These are phyloP conservation scores for Tetrahymena malaccensis DNA, from an alignment of 73 alveolate species.

Conservation along the genomic window DNA sequence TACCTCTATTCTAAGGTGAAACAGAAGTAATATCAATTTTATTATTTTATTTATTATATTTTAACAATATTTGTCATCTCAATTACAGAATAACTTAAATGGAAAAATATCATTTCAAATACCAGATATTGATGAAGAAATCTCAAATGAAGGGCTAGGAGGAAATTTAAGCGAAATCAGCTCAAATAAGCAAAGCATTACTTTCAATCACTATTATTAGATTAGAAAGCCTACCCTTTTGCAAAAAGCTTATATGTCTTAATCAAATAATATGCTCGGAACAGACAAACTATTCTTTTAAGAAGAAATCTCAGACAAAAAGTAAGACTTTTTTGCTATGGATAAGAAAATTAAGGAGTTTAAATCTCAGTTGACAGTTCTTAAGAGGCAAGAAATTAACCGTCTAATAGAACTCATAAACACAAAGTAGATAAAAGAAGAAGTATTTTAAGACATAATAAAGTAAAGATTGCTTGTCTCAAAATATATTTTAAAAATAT, in stretches of 20 bases:
- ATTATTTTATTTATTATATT: too few species aligned
- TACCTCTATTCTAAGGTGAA: neutral
- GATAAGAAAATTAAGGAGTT: neutral
- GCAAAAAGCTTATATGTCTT: neutral
- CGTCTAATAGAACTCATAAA: neutral
- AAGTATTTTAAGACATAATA: neutral
- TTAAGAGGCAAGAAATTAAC: neutral
- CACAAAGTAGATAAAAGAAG: neutral
- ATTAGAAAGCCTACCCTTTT: neutral
- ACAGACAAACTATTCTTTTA: neutral
- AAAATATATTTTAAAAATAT: neutral
- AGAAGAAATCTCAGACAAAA: neutral
- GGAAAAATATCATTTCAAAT: neutral
- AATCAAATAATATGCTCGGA: neutral
- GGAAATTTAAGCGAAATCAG: neutral
- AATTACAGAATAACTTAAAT: neutral
- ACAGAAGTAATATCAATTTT: neutral
- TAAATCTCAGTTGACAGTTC: neutral
- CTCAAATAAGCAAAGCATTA: neutral
- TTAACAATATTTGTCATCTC: neutral
- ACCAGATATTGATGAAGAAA: neutral
- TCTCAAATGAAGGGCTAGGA: neutral
- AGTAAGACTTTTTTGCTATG: neutral
- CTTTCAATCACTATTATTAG: neutral
- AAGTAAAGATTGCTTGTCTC: neutral